phyloP scores from a whole-genome alignment of 2,329 filamentous ascomycete genomes.

The Cercospora sesami region DNA sequence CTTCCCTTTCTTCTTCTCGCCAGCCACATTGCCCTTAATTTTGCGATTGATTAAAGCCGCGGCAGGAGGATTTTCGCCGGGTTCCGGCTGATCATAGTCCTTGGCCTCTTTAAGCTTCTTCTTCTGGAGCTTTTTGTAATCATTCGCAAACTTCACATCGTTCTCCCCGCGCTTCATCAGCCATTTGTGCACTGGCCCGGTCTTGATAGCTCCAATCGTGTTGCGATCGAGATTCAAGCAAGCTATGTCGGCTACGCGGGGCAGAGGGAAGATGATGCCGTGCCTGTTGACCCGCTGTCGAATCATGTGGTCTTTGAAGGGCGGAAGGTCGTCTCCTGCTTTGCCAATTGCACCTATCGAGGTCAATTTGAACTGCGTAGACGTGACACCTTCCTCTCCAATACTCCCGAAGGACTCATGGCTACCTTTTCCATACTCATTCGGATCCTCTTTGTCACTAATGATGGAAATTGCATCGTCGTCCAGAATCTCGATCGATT shows the following conservation, averaged over 20 bases:
- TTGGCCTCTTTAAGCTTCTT: conserved; percentile 71
- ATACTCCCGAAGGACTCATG: conserved; percentile 22
- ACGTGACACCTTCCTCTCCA: conserved; percentile 30
- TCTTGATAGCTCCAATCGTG: conserved; percentile 77
- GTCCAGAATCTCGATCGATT: conserved; percentile 75
- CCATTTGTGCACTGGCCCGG: conserved; percentile 80
- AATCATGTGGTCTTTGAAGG: conserved; percentile 85
- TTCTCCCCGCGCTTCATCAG: conserved; percentile 69
- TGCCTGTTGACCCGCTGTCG: conserved; percentile 80
- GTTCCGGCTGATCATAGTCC: conserved; percentile 65
- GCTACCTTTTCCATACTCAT: conserved; percentile 26
- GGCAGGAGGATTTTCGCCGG: conserved; percentile 76
- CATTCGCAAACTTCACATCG: conserved; percentile 69
- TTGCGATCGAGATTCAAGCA: conserved; percentile 64
- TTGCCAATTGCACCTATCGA: conserved; percentile 64
- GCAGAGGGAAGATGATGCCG: conserved; percentile 70
- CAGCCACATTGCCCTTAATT: conserved; percentile 45
- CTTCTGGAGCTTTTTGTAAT: conserved; percentile 71
- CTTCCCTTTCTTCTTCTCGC: conserved; percentile 49
- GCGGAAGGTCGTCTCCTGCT: conserved; percentile 78
- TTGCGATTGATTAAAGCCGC: conserved; percentile 61
- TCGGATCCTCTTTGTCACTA: conserved; percentile 53
- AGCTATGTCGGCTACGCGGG: conserved; percentile 62
- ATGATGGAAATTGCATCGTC: conserved; percentile 76
- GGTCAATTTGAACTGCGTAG: conserved; percentile 24